These are phyloP conservation scores for Salpingoeca rosetta DNA, from an alignment of 78 protist species.

Conservation along the genomic window DNA sequence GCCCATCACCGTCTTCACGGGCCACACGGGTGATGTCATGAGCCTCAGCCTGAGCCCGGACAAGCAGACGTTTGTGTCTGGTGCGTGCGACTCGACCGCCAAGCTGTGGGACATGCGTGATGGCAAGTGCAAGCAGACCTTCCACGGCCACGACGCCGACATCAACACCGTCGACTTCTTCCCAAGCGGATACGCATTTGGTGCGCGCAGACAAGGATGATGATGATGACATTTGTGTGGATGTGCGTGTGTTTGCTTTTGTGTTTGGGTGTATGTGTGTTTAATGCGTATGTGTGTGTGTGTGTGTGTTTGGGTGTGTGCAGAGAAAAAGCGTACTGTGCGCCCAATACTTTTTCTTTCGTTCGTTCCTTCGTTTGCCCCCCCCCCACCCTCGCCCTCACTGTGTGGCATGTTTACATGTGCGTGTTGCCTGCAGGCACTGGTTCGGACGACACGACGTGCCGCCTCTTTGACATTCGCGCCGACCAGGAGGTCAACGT, in stretches of 20 bases:
- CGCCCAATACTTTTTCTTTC: not conserved
- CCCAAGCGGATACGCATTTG: conserved; percentile 29
- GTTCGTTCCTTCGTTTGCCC: not conserved
- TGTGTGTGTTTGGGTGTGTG: too few relatives aligned
- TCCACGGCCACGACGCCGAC: conserved; percentile 88
- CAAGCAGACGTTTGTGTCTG: conserved; percentile 73
- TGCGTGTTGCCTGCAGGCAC: conserved; percentile 72
- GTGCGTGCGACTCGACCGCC: conserved; percentile 80
- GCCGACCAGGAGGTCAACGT: conserved; percentile 78
- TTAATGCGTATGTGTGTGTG: too few relatives aligned
- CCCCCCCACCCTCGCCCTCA: not conserved
- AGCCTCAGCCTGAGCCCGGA: conserved; percentile 35
- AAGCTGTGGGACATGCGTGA: conserved; percentile 83
- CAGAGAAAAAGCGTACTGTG: too few relatives aligned
- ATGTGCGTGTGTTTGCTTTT: too few relatives aligned
- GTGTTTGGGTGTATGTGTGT: too few relatives aligned
- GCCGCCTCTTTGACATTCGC: conserved; percentile 90
- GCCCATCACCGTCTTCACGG: conserved; percentile 20
- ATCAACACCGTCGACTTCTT: conserved; percentile 82
- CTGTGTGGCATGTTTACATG: too few relatives aligned
- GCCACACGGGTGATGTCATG: conserved; percentile 93
- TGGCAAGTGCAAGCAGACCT: conserved; percentile 75
- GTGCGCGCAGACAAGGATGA: too few relatives aligned
- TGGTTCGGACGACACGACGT: conserved; percentile 91
- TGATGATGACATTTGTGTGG: too few relatives aligned